Evolutionary conservation across 2,329 filamentous ascomycete genomes (phyloP), one percentile per base, ranked within the genome.

Genomic region (Akanthomyces dipterigenus): DNA sequence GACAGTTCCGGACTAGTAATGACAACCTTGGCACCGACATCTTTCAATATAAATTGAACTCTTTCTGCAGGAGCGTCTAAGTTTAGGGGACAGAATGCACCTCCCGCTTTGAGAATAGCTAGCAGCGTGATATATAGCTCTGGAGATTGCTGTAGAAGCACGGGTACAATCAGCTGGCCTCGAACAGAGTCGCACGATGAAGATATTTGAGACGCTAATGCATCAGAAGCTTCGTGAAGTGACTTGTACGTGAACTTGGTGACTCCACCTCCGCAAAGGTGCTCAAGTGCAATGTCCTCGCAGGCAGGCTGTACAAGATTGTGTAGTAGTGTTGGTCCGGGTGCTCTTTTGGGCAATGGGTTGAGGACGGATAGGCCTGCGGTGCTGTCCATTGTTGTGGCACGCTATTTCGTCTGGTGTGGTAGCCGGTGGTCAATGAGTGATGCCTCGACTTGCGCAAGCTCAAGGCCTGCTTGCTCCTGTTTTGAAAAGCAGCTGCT

Each of bases 71-170:
- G 93, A 0, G 88, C 84, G 72, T 96, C 92, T 54, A 90, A 80
- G 63, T 88, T 88, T 61, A 97, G 76, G 0, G 93, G 92, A 66
- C 92, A 96, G 68, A 96, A 96, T 0, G 91, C 91, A 40, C 84
- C 90, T 7, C 93, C 93, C 14, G 87, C 86, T 72, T 93, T 92
- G 51, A 96, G 78, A 58, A 93, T 84, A 3, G 88, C 91, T 49
- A 96, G 73, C 64, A 90, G 82, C 1, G 90, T 81, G 61, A 95
- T 80, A 72, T 96, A 96, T 26, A 97, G 80, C 51, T 87, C 81
- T 11, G 88, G 85, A 16, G 84, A 89, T 74, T 96, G 93, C 2
- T 88, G 87, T 18, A 96, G 74, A 22, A 96, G 80, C 2, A 96
- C 76, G 0, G 93, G 92, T 42, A 96, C 80, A 40, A 96, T 74